Conservation (phyloP, 208 protist species). For the Crithidia bombi region DNA sequence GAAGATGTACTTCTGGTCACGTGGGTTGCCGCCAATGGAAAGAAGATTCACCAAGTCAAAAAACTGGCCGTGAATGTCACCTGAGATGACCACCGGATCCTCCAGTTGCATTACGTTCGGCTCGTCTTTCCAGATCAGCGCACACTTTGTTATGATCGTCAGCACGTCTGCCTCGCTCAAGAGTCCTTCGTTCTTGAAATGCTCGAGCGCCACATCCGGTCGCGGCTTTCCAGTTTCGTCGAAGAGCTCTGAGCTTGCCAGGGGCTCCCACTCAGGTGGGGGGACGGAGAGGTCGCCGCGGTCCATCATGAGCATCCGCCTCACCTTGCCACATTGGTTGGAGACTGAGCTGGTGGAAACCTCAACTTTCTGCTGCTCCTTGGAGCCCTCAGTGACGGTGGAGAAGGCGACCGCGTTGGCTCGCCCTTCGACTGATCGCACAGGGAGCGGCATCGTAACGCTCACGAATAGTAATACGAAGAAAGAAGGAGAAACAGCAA, state of each 20-base stretch:
- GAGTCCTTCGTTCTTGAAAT: conserved; percentile 82
- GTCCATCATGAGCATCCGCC: conserved; percentile 68
- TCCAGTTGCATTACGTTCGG: conserved; percentile 84
- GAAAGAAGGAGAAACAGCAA: neutral
- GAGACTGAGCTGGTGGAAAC: conserved; percentile 12
- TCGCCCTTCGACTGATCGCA: neutral
- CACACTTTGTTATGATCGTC: conserved; percentile 72
- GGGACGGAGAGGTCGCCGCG: conserved; percentile 52
- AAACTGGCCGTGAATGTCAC: conserved; percentile 98
- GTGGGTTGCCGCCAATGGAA: conserved; percentile 91
- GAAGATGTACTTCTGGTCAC: conserved; percentile 93
- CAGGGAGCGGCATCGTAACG: conserved; percentile 8
- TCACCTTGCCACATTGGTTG: conserved; percentile 26
- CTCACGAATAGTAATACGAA: neutral
- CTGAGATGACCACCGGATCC: conserved; percentile 83
- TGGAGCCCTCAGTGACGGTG: neutral
- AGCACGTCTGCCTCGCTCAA: conserved; percentile 77
- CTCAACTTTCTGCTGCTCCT: conserved; percentile 2
- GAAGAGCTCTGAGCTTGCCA: conserved; percentile 55
- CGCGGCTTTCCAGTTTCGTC: conserved; percentile 54
- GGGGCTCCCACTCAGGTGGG: conserved; percentile 74
- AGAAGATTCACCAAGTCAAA: conserved; percentile 97
- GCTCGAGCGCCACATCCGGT: conserved; percentile 62
- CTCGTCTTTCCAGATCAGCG: conserved; percentile 80
- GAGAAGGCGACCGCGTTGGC: conserved; percentile 9